Evolutionary conservation across 2,329 filamentous ascomycete species (phyloP).

Genomic region (Fusarium zealandicum): DNA sequence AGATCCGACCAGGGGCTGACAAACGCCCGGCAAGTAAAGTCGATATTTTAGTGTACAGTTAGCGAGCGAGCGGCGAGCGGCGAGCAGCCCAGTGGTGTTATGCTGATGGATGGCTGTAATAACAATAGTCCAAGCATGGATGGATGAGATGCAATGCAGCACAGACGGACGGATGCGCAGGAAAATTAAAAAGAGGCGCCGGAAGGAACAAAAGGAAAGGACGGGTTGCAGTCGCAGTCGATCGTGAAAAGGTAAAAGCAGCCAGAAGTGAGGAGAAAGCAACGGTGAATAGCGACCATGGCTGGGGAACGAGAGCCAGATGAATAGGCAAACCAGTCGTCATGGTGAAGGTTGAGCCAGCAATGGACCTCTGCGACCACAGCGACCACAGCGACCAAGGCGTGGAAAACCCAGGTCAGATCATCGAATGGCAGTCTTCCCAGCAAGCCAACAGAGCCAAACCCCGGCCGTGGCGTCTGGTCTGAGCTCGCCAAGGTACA

Average conservation of each 20-base stretch:
- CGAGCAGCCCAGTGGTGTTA: no score
- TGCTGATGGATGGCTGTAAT: constrained; percentile 4
- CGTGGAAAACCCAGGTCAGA: constrained; percentile 26
- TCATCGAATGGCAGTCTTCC: constrained; percentile 29
- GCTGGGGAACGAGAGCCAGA: background rate
- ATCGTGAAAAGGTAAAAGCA: background rate
- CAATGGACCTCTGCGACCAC: constrained; percentile 14
- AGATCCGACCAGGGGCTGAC: constrained; percentile 21
- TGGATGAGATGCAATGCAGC: no score
- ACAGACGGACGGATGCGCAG: background rate
- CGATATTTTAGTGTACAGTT: constrained; percentile 25
- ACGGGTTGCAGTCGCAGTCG: background rate
- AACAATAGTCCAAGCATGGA: background rate
- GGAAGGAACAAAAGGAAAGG: background rate
- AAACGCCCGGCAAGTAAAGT: constrained; percentile 6
- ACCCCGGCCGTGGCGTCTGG: background rate
- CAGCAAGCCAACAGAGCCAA: background rate
- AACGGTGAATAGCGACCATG: background rate
- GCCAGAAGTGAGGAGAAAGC: background rate
- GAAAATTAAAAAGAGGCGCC: background rate
- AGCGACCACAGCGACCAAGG: constrained; percentile 18
- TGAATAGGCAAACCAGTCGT: constrained; percentile 16
- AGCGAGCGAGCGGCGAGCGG: no score
- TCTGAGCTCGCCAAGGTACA: constrained; percentile 12
- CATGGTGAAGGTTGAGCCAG: constrained; percentile 28